phyloP scores from a whole-genome alignment of 2,329 filamentous ascomycete species.

The Aspergillus luchuensis region DNA sequence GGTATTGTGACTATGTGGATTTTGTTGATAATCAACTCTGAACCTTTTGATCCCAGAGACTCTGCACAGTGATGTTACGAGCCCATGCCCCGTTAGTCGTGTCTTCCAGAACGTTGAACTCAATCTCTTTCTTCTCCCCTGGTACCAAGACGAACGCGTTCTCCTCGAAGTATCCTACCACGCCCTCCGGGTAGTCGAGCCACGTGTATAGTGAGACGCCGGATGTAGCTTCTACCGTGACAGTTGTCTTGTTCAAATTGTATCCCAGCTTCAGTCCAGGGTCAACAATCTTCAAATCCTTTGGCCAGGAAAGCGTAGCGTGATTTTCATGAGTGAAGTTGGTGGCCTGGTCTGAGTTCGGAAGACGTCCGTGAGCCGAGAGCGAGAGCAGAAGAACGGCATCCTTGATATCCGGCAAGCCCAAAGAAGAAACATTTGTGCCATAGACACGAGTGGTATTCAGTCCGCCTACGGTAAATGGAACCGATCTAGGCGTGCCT shows the following conservation, averaged over 20 bases:
- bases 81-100: constrained; percentile 49
- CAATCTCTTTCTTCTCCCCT: constrained; percentile 49
- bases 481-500: constrained; percentile 33
- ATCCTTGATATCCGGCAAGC: constrained; percentile 37
- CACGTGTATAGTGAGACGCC: constrained; percentile 59
- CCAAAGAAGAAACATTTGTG: constrained; percentile 40
- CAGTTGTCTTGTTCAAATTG: constrained; percentile 35
- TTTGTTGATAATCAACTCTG: background rate
- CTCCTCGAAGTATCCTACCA: constrained; percentile 54
- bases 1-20: background rate
- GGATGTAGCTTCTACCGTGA: constrained; percentile 51
- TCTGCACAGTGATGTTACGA: constrained; percentile 52
- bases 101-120: constrained; percentile 51
- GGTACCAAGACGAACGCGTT: constrained; percentile 56
- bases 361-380: constrained; percentile 47
- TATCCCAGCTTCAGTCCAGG: constrained; percentile 49
- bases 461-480: constrained; percentile 53
- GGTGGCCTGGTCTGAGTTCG: constrained; percentile 43
- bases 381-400: constrained; percentile 51
- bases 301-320: constrained; percentile 52
- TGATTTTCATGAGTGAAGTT: constrained; percentile 55
- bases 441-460: constrained; percentile 55
- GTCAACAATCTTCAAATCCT: constrained; percentile 51
- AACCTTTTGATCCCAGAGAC: constrained; percentile 53
- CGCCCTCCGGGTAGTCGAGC: constrained; percentile 55